Evolutionary conservation across 306 rosid species (phyloP).

Genomic region (Corylus heterophylla): DNA sequence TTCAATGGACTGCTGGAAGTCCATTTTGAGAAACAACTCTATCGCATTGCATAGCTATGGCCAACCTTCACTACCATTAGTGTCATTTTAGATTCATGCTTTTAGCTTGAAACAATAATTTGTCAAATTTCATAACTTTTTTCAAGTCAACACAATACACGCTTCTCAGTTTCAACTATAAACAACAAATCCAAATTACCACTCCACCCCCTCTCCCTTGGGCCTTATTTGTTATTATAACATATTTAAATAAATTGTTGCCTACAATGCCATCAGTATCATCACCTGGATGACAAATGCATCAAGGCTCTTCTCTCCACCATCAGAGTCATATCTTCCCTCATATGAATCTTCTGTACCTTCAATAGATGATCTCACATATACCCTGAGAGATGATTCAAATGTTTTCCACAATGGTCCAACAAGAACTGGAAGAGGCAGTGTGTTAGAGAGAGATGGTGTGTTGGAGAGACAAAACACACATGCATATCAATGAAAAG

Average conservation of each 20-base stretch:
- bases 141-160: background rate
- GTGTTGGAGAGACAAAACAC: background rate
- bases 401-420: conserved; percentile 90
- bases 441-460: conserved; percentile 21
- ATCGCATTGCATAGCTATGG: background rate
- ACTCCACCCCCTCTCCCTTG: no score
- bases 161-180: background rate
- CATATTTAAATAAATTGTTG: background rate
- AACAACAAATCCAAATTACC: background rate
- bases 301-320: conserved; percentile 86
- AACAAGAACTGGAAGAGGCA: conserved; percentile 59
- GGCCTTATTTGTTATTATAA: background rate
- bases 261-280: conserved; percentile 13
- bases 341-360: conserved; percentile 75
- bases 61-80: background rate
- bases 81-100: background rate
- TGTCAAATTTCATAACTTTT: background rate
- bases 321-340: conserved; percentile 96
- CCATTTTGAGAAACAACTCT: background rate
- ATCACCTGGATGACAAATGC: conserved; percentile 87
- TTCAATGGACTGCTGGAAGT: background rate
- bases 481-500: conserved; percentile 4
- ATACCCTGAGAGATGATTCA: conserved; percentile 68
- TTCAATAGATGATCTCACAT: conserved; percentile 70
- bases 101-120: background rate